A percentile compares a stretch with the other conserved stretches of the same genome.
phyloP scores from a whole-genome alignment of 2,329 filamentous ascomycete species.

The Calonectria pseudoreteaudii region DNA sequence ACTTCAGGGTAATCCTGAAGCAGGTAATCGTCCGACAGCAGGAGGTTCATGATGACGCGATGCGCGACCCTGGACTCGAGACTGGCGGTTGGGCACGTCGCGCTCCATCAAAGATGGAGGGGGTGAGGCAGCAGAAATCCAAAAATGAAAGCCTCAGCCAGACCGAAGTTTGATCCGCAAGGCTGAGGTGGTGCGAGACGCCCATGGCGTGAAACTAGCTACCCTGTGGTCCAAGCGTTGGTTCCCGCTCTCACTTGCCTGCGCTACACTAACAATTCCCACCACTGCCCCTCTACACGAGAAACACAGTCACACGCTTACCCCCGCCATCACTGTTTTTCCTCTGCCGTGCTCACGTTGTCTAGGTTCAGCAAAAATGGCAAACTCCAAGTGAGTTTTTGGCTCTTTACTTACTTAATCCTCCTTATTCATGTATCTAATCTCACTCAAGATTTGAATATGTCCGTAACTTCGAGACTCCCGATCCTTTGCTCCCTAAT shows the following conservation, averaged over 20 bases:
- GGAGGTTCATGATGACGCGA: constrained; percentile 63
- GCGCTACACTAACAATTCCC: constrained; percentile 44
- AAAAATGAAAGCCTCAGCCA: constrained; percentile 41
- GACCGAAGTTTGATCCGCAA: constrained; percentile 45
- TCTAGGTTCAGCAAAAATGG: constrained; percentile 54
- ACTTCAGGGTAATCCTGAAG: constrained; percentile 89
- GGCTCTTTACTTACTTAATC: background rate
- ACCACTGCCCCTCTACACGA: constrained; percentile 36
- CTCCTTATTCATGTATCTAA: constrained; percentile 26
- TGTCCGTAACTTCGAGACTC: constrained; percentile 88
- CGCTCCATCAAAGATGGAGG: constrained; percentile 35
- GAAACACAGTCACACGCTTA: constrained; percentile 28
- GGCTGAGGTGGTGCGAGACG: constrained; percentile 41
- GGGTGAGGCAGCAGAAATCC: constrained; percentile 28
- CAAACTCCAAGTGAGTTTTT: constrained; percentile 65
- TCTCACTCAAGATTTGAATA: constrained; percentile 82
- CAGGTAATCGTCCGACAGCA: constrained; percentile 72
- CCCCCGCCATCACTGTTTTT: constrained; percentile 13
- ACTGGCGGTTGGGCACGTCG: constrained; percentile 22
- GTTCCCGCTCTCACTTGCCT: constrained; percentile 26
- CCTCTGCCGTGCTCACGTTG: background rate
- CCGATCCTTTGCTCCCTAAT: constrained; percentile 83
- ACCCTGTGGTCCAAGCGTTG: constrained; percentile 25
- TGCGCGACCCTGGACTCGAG: background rate
- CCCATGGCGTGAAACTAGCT: constrained; percentile 31